phyloP scores from a whole-genome alignment of 2,329 filamentous ascomycete genomes.

The Hortaea werneckii region DNA sequence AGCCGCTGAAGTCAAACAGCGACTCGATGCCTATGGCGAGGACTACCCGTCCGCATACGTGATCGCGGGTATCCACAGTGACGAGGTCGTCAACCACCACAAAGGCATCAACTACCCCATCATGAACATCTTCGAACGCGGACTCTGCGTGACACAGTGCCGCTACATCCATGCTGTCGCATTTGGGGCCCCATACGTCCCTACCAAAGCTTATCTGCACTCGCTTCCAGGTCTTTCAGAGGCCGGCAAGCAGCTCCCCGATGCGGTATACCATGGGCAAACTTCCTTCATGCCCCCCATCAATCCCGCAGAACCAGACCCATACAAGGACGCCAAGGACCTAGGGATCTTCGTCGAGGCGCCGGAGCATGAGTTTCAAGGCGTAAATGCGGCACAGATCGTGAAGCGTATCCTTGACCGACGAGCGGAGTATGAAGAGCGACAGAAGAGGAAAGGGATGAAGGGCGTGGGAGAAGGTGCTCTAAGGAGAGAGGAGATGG shows the following conservation, averaged over 20 bases:
- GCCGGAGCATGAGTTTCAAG: constrained; percentile 63
- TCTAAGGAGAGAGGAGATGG: constrained; percentile 25
- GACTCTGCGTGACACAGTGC: constrained; percentile 90
- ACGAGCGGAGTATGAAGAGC: constrained; percentile 77
- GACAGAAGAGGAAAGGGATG: constrained; percentile 79
- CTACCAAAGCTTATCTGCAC: constrained; percentile 67
- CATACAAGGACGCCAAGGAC: constrained; percentile 66
- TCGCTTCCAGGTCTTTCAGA: constrained; percentile 52
- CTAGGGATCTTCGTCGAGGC: constrained; percentile 81
- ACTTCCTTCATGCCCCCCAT: constrained; percentile 64
- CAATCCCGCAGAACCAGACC: constrained; percentile 22
- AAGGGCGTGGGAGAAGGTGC: constrained; percentile 67
- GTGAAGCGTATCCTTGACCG: constrained; percentile 83
- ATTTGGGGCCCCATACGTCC: constrained; percentile 82
- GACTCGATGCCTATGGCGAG: constrained; percentile 51
- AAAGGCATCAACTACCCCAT: constrained; percentile 98
- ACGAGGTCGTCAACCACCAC: constrained; percentile 89
- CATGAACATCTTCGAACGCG: constrained; percentile 98
- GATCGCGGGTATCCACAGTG: constrained; percentile 89
- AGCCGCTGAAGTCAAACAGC: constrained; percentile 51
- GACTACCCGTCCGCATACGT: constrained; percentile 79
- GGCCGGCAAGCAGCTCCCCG: constrained; percentile 46
- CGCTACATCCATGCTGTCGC: constrained; percentile 82
- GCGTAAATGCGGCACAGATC: constrained; percentile 88
- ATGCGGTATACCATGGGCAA: constrained; percentile 89